Conservation (phyloP, 768 basidiomycete species). For the Leccinum ochraceum region DNA sequence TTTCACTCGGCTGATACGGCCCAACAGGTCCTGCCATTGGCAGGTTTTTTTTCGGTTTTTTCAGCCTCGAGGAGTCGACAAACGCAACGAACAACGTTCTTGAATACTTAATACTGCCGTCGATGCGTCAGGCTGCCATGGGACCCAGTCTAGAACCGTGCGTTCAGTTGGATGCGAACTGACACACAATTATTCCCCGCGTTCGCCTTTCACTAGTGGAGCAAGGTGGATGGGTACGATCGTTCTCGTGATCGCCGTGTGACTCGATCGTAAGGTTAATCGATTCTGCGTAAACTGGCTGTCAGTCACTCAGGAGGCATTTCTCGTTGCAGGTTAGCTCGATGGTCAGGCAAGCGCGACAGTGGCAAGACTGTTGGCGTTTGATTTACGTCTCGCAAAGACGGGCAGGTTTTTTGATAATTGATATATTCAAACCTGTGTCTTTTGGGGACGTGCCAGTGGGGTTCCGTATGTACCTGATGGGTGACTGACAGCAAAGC, state of each 20-base stretch:
- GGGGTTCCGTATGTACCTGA: not conserved
- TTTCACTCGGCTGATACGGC: constrained; percentile 2
- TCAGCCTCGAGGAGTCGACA: constrained; percentile 8
- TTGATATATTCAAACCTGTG: constrained; percentile 12
- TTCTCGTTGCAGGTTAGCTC: not conserved
- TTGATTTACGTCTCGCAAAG: constrained; percentile 24
- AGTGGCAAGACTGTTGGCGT: constrained; percentile 11
- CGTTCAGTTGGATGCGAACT: not conserved
- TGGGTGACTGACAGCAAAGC: constrained; percentile 9
- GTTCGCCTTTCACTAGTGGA: not conserved
- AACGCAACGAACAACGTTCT: not conserved
- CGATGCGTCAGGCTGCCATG: not conserved
- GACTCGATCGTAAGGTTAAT: constrained; percentile 1
- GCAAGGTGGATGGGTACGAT: not conserved
- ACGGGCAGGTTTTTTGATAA: constrained; percentile 5
- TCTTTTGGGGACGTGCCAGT: constrained; percentile 5
- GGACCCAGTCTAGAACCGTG: not conserved
- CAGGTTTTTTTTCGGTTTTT: not conserved
- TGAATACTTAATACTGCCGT: not conserved
- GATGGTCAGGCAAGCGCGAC: not conserved
- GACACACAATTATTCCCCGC: not conserved
- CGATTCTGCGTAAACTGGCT: constrained; percentile 8
- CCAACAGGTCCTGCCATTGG: not conserved
- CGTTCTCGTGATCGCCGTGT: constrained; percentile 11
- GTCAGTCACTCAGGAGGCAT: constrained; percentile 10